A percentile compares a stretch with the other conserved stretches of the same genome.
These are phyloP conservation scores for Fraxinus cuspidata DNA, from an alignment of 257 asterid species.

Conservation along the genomic window DNA sequence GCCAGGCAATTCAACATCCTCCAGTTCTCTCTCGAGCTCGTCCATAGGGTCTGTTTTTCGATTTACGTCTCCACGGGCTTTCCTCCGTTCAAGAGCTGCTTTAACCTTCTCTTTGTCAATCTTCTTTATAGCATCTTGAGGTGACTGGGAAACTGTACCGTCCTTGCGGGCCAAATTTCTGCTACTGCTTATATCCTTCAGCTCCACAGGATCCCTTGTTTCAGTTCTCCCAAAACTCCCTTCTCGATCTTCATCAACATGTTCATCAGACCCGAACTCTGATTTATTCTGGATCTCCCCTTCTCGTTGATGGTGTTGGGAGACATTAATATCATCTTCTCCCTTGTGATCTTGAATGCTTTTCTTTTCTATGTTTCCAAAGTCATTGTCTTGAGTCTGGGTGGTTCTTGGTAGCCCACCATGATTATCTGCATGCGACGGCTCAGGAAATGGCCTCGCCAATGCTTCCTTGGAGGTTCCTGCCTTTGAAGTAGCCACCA, in stretches of 20 bases:
- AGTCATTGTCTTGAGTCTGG: conserved; percentile 34
- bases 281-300: conserved; percentile 34
- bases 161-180: conserved; percentile 42
- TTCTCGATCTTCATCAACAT: conserved; percentile 37
- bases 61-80: conserved; percentile 66
- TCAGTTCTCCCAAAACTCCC: conserved; percentile 46
- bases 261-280: conserved; percentile 36
- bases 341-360: conserved; percentile 24
- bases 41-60: conserved; percentile 58
- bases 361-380: conserved; percentile 27
- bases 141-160: conserved; percentile 46
- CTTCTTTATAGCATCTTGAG: conserved; percentile 52
- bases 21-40: conserved; percentile 83
- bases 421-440: conserved; percentile 30
- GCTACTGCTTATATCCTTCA: conserved; percentile 48
- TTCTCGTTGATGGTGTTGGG: conserved; percentile 39
- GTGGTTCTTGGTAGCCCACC: conserved; percentile 28
- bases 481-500: conserved; percentile 43
- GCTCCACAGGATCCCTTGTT: conserved; percentile 44
- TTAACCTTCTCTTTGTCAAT: conserved; percentile 72
- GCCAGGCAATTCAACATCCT: conserved; percentile 65
- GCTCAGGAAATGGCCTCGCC: conserved; percentile 40
- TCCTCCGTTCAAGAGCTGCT: conserved; percentile 74
- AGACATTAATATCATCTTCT: conserved; percentile 45
- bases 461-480: conserved; percentile 49